Evolutionary conservation across 2,329 filamentous ascomycete species (phyloP), one percentile per base, ranked within the genome.

Genomic region (Setomelanomma holmii): DNA sequence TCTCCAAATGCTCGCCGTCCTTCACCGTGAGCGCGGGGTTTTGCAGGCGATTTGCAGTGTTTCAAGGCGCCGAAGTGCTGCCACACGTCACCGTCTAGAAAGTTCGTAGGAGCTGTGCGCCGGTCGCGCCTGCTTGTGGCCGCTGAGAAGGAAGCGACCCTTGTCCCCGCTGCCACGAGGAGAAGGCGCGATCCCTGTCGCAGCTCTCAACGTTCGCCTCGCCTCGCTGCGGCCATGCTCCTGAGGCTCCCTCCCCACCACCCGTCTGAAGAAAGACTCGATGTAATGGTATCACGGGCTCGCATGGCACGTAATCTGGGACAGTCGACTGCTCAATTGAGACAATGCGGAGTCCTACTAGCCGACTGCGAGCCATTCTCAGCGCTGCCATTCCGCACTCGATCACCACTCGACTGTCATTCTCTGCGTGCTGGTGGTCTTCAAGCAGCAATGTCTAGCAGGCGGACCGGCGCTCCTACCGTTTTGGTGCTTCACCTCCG

Each of bases 401-500:
- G 8, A 16, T 41, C 39, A n/a, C 21, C 39, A 14, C 16, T 39
- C 20, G 35, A 27, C 16, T 24, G 36, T 27, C 44, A 30, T 24
- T 27, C 30, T 36, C 17, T 23, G 27, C 27, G 41, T n/a, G 36
- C 45, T 30, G 36, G 23, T 36, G 22, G 34, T 45, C 27, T 34
- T 48, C 34, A 44, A 22, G 22, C 48, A 36, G 53, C 53, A 24
- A 34, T 23, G 30, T 30, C 21, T 40, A 49, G 40, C 44, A 45
- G 17, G 11, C 21, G 39, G 41, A 40, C 41, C 53, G 53, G 53
- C 41, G 40, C 11, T 52, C 20, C 38, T 56, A 16, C 53, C 38
- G 14, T 14, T 56, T 56, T 51, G 20, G 45, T 46, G 17, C 51
- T 21, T 38, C 21, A 30, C 45, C 45, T 33, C 53, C 49, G 48